A percentile compares a stretch with the other conserved stretches of the same genome.
phyloP scores from a whole-genome alignment of 257 asterid genomes.

The Solanum chmielewskii region DNA sequence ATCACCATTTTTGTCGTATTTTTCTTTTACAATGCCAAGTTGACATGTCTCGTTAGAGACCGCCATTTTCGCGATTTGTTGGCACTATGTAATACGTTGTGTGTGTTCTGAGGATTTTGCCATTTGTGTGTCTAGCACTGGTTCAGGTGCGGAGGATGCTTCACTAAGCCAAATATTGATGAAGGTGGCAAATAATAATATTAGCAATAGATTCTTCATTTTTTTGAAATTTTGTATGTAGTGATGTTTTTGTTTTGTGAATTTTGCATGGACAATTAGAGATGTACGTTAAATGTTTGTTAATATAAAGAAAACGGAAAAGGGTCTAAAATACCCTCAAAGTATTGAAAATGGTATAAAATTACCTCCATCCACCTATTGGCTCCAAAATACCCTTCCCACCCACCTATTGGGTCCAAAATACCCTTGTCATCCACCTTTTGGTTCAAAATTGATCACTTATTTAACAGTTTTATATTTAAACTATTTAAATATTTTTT shows the following conservation, averaged over 20 bases:
- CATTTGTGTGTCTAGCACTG: not conserved
- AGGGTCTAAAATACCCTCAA: too few species aligned
- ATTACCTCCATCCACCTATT: too few species aligned
- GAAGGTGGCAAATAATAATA: not conserved
- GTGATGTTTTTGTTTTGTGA: not conserved
- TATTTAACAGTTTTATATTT: too few species aligned
- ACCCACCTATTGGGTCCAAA: too few species aligned
- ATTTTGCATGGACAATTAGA: not conserved
- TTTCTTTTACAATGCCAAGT: not conserved
- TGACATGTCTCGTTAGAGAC: not conserved
- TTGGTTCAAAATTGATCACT: too few species aligned
- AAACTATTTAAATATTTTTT: too few species aligned
- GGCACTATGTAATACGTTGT: not conserved
- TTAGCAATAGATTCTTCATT: not conserved
- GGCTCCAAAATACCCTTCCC: too few species aligned
- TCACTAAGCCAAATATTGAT: not conserved
- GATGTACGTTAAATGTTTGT: too few species aligned
- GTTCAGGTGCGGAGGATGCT: not conserved
- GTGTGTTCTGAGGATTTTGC: not conserved
- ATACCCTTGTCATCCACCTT: too few species aligned
- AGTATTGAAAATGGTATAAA: too few species aligned
- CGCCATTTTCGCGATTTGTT: not conserved
- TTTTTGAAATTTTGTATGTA: not conserved
- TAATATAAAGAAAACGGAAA: too few species aligned
- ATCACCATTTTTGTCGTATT: not conserved